Evolutionary conservation across 768 basidiomycete genomes (phyloP), one percentile per base, ranked within the genome.

Genomic region (Trichaptum fuscoviolaceum): DNA sequence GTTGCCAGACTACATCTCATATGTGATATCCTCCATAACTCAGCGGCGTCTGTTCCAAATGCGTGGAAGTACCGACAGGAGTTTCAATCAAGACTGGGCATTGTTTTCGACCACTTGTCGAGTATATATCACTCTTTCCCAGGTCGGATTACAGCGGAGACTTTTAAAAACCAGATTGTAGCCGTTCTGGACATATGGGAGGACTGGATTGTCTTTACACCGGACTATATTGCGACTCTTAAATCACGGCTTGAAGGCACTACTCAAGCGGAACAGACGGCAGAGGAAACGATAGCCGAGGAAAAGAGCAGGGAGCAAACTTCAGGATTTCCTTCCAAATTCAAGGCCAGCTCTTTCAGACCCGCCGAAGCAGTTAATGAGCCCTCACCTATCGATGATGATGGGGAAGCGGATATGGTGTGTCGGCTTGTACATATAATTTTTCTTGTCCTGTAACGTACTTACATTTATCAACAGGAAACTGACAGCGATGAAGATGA

Each of bases 21-120:
- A 64, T 98, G 96, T 74, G 97, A 99, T 74, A 98, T 99, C 69
- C 83, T 99, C 58, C 96, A 98, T 77, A 99, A 99, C 75, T 97
- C 96, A 24, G 93, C 94, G 35, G 94, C 93, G 2, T 81, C 95
- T 1, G 85, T 98, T 17, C 95, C 95, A 0, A 96, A 94, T 76
- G 96, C 96, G 7, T 99, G 97, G 97, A 95, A 93, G 75, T 99
- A 93, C 77, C 90, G 97, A 34, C 89, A 94, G 68, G 93, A 96
- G 71, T 96, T 99, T 72, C 96, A 99, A 74, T 83, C 87, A 10
- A 83, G 93, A 52, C 85, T 99, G 6, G 93, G 92, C n/a, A 85
- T 91, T 52, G 96, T 97, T 10, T 99, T 99, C 74, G 95, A 97
- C 73, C 97, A 99, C 75, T 83, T 99, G 34, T 91, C 91, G 25